Percentiles rank a stretch among this genome's conserved stretches.
Evolutionary conservation across 2,329 filamentous ascomycete species (phyloP).

Genomic region (Pseudogymnoascus sp.): DNA sequence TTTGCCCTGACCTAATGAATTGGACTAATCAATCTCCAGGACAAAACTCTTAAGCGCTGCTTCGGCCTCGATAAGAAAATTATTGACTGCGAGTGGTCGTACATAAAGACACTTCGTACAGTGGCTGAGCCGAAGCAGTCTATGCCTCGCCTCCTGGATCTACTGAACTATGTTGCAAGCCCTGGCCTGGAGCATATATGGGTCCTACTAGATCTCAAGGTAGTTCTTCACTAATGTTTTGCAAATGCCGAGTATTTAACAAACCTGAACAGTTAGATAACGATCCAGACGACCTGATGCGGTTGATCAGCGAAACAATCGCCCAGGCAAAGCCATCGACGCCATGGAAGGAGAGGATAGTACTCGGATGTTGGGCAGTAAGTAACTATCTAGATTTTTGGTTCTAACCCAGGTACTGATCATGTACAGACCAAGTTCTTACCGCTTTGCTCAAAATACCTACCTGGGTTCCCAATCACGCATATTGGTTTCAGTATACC

Average conservation of each 20-base stretch:
- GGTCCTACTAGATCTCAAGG: slow-evolving; percentile 85
- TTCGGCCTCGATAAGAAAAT: slow-evolving; percentile 69
- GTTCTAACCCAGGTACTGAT: not conserved
- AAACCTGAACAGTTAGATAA: slow-evolving; percentile 52
- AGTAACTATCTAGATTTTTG: slow-evolving; percentile 15
- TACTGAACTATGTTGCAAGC: slow-evolving; percentile 62
- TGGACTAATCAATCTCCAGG: slow-evolving; percentile 37
- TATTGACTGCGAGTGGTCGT: slow-evolving; percentile 67
- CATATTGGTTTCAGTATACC: slow-evolving; percentile 56
- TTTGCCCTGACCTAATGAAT: not conserved
- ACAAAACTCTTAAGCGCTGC: slow-evolving; percentile 69
- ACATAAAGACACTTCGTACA: slow-evolving; percentile 62
- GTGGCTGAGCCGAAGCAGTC: slow-evolving; percentile 56
- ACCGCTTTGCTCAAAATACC: slow-evolving; percentile 49
- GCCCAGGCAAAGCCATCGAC: slow-evolving; percentile 39
- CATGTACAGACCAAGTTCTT: slow-evolving; percentile 54
- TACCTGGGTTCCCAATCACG: slow-evolving; percentile 56
- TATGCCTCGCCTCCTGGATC: slow-evolving; percentile 67
- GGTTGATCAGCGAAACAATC: slow-evolving; percentile 57
- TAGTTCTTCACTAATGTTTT: slow-evolving; percentile 28
- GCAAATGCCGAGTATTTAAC: not conserved
- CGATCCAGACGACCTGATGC: slow-evolving; percentile 61
- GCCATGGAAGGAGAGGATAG: slow-evolving; percentile 65
- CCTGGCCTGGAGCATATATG: slow-evolving; percentile 62
- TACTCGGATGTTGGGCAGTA: slow-evolving; percentile 78